Conservation (phyloP, 305 asterid species). For the Euphrasia arctica region DNA sequence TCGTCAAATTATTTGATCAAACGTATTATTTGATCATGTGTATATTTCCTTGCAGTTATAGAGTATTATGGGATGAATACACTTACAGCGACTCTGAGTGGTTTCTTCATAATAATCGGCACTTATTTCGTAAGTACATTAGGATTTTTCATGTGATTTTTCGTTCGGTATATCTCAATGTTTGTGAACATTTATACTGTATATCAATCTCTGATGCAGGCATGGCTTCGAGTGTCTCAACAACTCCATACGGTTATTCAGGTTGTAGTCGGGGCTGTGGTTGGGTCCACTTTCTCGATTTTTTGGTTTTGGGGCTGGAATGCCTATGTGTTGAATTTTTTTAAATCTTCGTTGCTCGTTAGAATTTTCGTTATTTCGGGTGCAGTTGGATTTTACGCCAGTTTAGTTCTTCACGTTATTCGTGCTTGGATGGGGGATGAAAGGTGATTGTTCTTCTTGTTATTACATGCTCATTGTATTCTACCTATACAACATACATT, state of each 20-base stretch:
- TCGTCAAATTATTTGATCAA: background rate
- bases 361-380: slow-evolving; percentile 41
- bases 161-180: too few relatives aligned
- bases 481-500: too few relatives aligned
- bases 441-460: slow-evolving; percentile 19
- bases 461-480: too few relatives aligned
- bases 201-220: slow-evolving; percentile 32
- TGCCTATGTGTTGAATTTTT: slow-evolving; percentile 38
- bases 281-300: slow-evolving; percentile 50
- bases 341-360: slow-evolving; percentile 42
- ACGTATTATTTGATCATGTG: background rate
- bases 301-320: slow-evolving; percentile 65
- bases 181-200: too few relatives aligned
- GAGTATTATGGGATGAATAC: slow-evolving; percentile 53
- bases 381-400: slow-evolving; percentile 29
- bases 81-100: slow-evolving; percentile 42
- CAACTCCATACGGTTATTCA: slow-evolving; percentile 66
- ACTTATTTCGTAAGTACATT: slow-evolving; percentile 65
- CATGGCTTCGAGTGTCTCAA: slow-evolving; percentile 85
- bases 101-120: slow-evolving; percentile 41
- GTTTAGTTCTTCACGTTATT: slow-evolving; percentile 36
- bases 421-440: slow-evolving; percentile 43
- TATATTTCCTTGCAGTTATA: slow-evolving; percentile 44
- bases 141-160: background rate
- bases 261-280: slow-evolving; percentile 64